Evolutionary conservation across 495 filamentous ascomycete species (phyloP), one percentile per base, ranked within the genome.

Genomic region (Penicillium dipodomyicola): DNA sequence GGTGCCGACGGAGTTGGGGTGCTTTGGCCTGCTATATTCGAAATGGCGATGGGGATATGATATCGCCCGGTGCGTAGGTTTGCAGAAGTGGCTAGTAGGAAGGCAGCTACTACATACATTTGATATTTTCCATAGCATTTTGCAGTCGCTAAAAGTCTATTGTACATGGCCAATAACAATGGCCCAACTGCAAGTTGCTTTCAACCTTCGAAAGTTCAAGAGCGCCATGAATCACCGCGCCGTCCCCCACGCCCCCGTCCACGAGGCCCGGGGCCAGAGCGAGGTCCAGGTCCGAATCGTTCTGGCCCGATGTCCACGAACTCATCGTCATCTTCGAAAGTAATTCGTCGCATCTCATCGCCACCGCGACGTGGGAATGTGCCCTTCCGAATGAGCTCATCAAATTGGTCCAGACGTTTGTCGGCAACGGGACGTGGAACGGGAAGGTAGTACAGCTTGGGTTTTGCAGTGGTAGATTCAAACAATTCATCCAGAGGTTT

Each of bases 1-100:
- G 93, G 91, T 6, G 91, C 91, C 19, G 88, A 95, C 62, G 93
- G 93, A 11, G 88, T 97, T n/a, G 94, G 93, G 48, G 89, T 97
- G 3, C 80, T 97, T 8, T 95, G 86, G 84, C 93, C 93, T 1
- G 92, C 94, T 0, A 84, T 96, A 11, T 75, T 12, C 85, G 86
- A 60, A 91, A 87, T 54, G 84, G 82, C 3, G 87, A 86, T 30
- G 82, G 87, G 5, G 4, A 25, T 5, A 25, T 25, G 23, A 25
- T 25, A 25, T 5, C 23, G 5, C 5, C 5, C 2, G 23, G 23
- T 23, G 23, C 23, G 23, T 25, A 25, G 23, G 4, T 25, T 25
- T 25, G 5, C 5, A 25, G 23, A 25, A 5, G 23, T 6, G 23
- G 23, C 23, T 25, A 25, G 7, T 29, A 29, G 5, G 27, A 29